A percentile compares a stretch with the other conserved stretches of the same genome.
Conservation (phyloP, 2,329 filamentous ascomycete genomes). For the Pseudovirgaria hyperparasitica region DNA sequence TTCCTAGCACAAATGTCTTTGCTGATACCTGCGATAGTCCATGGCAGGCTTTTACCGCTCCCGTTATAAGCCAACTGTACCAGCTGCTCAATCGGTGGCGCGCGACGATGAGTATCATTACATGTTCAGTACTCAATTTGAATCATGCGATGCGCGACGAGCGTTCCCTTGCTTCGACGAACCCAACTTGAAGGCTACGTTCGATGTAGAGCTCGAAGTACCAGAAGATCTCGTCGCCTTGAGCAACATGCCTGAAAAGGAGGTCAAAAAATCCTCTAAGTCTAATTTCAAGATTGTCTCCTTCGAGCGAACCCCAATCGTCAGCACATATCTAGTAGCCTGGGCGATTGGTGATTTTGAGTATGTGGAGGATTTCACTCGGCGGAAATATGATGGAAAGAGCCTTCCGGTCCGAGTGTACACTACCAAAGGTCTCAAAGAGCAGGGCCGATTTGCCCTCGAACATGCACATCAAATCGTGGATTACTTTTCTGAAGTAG, state of each 20-base stretch:
- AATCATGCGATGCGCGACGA: conserved; percentile 85
- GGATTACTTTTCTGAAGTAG: conserved; percentile 80
- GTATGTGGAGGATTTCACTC: conserved; percentile 83
- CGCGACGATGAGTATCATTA: conserved; percentile 51
- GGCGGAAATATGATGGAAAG: conserved; percentile 83
- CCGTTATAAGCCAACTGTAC: conserved; percentile 73
- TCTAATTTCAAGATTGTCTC: conserved; percentile 62
- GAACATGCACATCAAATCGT: conserved; percentile 87
- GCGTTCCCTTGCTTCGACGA: conserved; percentile 98
- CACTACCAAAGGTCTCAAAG: conserved; percentile 85
- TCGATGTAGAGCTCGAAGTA: conserved; percentile 86
- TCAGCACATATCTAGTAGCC: conserved; percentile 92
- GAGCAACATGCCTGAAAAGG: conserved; percentile 90
- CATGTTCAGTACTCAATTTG: conserved; percentile 91
- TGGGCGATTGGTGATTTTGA: conserved; percentile 98
- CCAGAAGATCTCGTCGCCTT: conserved; percentile 78
- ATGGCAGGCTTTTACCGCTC: conserved; percentile 93
- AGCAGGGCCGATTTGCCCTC: conserved; percentile 80
- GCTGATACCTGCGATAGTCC: conserved; percentile 11
- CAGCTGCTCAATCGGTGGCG: conserved; percentile 65
- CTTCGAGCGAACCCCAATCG: conserved; percentile 81
- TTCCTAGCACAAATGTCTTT: conserved; percentile 1
- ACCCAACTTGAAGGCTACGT: conserved; percentile 91
- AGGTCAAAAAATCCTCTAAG: conserved; percentile 59
- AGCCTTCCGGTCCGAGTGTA: conserved; percentile 89